Conservation (phyloP, 2,329 filamentous ascomycete species). For the Plenodomus lindquistii region DNA sequence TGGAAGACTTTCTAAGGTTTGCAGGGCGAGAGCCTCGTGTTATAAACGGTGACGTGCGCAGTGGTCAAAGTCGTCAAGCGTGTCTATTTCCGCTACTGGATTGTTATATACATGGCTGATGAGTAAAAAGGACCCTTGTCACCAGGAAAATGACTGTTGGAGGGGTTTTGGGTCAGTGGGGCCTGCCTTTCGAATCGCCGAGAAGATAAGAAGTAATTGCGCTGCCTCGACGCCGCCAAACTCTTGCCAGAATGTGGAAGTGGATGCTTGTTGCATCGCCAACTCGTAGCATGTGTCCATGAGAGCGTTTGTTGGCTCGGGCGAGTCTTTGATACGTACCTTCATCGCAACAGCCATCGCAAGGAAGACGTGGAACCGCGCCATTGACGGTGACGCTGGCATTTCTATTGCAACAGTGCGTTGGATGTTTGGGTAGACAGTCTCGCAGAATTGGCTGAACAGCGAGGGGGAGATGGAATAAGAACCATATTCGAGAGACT, state of each 20-base stretch:
- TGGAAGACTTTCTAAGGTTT: no score
- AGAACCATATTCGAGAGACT: slow-evolving; percentile 26
- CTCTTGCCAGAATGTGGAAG: slow-evolving; percentile 41
- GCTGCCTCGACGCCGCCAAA: slow-evolving; percentile 37
- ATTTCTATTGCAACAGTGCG: slow-evolving; percentile 18
- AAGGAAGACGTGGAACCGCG: slow-evolving; percentile 42
- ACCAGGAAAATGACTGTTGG: slow-evolving; percentile 40
- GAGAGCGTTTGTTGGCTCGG: slow-evolving; percentile 36
- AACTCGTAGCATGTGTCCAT: slow-evolving; percentile 43
- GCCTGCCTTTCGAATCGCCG: slow-evolving; percentile 28
- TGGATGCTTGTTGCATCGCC: slow-evolving; percentile 39
- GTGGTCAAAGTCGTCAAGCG: no score
- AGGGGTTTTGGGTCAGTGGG: slow-evolving; percentile 25
- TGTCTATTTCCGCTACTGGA: no score
- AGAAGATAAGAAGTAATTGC: slow-evolving; percentile 38
- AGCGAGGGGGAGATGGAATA: slow-evolving; percentile 30
- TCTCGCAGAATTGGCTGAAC: slow-evolving; percentile 37
- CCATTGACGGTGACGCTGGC: slow-evolving; percentile 36
- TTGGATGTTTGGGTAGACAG: slow-evolving; percentile 37
- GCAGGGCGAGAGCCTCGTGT: no score
- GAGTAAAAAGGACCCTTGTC: slow-evolving; percentile 5
- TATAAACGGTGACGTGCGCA: no score
- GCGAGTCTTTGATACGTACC: slow-evolving; percentile 32
- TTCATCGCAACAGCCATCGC: slow-evolving; percentile 45
- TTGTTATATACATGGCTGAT: no score